Evolutionary conservation across 2,329 filamentous ascomycete genomes (phyloP).

Genomic region (Chalaropsis thielavioides): DNA sequence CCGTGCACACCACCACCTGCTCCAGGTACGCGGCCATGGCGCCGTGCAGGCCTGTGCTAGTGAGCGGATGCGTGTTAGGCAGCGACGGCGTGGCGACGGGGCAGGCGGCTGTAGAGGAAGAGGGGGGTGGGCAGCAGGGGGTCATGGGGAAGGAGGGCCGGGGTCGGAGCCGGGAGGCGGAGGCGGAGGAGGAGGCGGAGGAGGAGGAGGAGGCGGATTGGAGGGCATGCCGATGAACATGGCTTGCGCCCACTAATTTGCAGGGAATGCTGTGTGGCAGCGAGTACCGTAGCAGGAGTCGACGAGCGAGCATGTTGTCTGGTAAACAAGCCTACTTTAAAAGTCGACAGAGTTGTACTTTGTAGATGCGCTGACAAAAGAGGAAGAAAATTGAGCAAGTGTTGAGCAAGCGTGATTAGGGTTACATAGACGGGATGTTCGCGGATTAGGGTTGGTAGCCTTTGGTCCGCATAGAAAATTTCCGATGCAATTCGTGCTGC

Average conservation of each 20-base stretch:
- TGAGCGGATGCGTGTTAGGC: constrained; percentile 58
- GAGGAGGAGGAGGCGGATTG: not conserved
- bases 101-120: constrained; percentile 33
- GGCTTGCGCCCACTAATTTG: not conserved
- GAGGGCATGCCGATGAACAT: not conserved
- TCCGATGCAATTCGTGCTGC: no score
- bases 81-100: constrained; percentile 44
- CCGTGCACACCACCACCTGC: constrained; percentile 74
- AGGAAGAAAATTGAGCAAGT: no score
- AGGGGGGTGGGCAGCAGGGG: constrained; percentile 5
- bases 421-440: no score
- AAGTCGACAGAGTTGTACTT: no score
- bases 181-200: not conserved
- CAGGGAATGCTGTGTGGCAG: not conserved
- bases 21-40: constrained; percentile 58
- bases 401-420: no score
- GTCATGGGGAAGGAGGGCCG: constrained; percentile 8
- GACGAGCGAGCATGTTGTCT: not conserved
- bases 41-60: constrained; percentile 37
- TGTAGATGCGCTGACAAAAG: no score
- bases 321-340: not conserved
- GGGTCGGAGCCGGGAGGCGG: not conserved
- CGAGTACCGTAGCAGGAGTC: not conserved
- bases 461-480: no score
- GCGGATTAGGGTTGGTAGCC: no score